These are phyloP conservation scores for Aspergillus sp. DNA, from an alignment of 2,329 filamentous ascomycete genomes.

Conservation along the genomic window DNA sequence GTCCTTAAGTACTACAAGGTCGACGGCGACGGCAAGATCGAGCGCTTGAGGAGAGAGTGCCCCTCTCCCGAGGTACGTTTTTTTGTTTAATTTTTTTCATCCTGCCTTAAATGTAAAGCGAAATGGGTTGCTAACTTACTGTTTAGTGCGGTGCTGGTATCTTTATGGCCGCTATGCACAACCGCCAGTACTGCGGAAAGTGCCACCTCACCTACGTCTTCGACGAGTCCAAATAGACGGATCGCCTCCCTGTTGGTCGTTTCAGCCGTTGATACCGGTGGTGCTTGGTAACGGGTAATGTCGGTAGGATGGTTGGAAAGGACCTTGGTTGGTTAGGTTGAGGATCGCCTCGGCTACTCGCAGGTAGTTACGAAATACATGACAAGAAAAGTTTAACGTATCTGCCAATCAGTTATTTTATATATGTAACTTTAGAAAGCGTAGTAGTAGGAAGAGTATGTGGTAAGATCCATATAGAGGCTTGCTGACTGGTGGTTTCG, in stretches of 20 bases:
- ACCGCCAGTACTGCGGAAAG: conserved; percentile 90
- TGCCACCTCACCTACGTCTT: conserved; percentile 66
- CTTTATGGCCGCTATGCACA: conserved; percentile 99
- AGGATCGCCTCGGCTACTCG: neutral
- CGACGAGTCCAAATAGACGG: conserved; percentile 53
- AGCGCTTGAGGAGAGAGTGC: conserved; percentile 97
- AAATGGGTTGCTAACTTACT: conserved; percentile 17
- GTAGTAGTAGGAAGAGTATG: conserved; percentile 3
- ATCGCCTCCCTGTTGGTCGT: conserved; percentile 8
- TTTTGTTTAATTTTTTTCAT: neutral
- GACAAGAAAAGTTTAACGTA: conserved; percentile 8
- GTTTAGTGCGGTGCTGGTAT: conserved; percentile 93
- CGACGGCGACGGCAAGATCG: conserved; percentile 98
- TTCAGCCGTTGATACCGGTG: conserved; percentile 7
- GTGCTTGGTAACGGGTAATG: conserved; percentile 6
- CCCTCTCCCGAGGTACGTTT: conserved; percentile 72
- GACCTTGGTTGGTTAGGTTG: neutral
- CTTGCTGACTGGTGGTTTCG: conserved; percentile 3
- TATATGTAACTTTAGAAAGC: neutral
- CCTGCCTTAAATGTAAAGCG: conserved; percentile 7
- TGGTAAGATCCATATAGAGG: conserved; percentile 5
- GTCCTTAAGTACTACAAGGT: conserved; percentile 99
- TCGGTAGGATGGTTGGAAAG: conserved; percentile 3
- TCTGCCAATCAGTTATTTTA: conserved; percentile 1
- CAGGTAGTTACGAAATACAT: neutral